These are phyloP conservation scores for Lotmaria passim DNA, from an alignment of 208 protist species.

Conservation along the genomic window DNA sequence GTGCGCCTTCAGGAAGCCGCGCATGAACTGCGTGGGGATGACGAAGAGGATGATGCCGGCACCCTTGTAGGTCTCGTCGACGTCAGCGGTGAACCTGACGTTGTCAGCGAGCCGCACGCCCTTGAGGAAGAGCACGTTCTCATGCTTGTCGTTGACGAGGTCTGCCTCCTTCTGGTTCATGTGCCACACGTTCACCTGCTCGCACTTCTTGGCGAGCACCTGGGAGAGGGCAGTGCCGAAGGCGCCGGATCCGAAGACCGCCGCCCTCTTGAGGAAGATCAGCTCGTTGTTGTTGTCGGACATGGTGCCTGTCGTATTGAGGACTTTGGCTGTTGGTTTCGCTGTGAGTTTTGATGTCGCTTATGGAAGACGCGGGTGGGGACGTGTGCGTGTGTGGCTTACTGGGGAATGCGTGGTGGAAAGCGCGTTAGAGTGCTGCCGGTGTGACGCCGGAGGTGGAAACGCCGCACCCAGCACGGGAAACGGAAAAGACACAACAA, in stretches of 20 bases:
- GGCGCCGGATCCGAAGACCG: constrained; percentile 81
- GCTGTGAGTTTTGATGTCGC: too few species aligned
- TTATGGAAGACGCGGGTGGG: too few species aligned
- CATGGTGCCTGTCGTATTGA: too few species aligned
- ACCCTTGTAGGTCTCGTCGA: constrained; percentile 44
- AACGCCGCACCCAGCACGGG: too few species aligned
- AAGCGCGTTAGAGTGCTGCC: too few species aligned
- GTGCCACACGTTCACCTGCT: constrained; percentile 76
- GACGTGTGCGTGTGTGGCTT: too few species aligned
- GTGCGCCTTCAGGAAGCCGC: constrained; percentile 67
- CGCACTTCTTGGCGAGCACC: constrained; percentile 73
- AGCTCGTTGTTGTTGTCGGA: too few species aligned
- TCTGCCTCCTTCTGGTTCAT: constrained; percentile 58
- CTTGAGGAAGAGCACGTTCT: constrained; percentile 81
- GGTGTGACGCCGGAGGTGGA: too few species aligned
- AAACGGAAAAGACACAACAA: too few species aligned
- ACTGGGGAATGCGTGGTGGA: too few species aligned
- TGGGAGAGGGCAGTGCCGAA: constrained; percentile 61
- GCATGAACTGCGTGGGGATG: constrained; percentile 86
- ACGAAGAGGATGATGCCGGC: constrained; percentile 82
- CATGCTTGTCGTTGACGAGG: constrained; percentile 61
- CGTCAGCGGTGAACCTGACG: constrained; percentile 61
- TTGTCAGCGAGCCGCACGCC: constrained; percentile 57
- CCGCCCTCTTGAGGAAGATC: constrained; percentile 57
- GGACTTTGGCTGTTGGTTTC: too few species aligned